phyloP scores from a whole-genome alignment of 2,329 filamentous ascomycete species.

The Xylaria sp. region DNA sequence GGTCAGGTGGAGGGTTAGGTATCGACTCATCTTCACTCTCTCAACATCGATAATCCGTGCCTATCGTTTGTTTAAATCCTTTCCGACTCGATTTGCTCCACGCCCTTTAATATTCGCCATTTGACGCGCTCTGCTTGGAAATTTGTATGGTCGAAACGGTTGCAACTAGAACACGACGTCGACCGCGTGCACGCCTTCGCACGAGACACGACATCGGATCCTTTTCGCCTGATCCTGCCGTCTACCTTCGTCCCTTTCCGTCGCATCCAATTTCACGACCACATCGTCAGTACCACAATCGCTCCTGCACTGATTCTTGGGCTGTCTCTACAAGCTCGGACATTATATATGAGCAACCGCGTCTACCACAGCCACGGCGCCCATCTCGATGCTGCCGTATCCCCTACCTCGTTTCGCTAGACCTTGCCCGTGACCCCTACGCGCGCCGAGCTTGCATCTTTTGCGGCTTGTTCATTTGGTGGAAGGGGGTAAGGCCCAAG shows the following conservation, averaged over 20 bases:
- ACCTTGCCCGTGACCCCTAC: slow-evolving; percentile 4
- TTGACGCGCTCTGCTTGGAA: not conserved
- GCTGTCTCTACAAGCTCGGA: slow-evolving; percentile 10
- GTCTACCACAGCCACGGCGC: slow-evolving; percentile 2
- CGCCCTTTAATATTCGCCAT: not conserved
- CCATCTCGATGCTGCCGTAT: slow-evolving; percentile 28
- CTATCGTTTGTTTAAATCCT: not conserved
- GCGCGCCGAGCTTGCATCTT: not conserved
- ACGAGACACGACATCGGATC: slow-evolving; percentile 21
- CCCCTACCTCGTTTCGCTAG: not conserved
- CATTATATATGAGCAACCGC: slow-evolving; percentile 17
- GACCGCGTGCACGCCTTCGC: slow-evolving; percentile 1
- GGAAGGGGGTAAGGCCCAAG: slow-evolving; percentile 42
- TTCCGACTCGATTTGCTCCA: slow-evolving; percentile 4
- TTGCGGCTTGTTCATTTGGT: slow-evolving; percentile 25
- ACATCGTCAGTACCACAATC: not conserved
- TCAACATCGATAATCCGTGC: slow-evolving; percentile 1
- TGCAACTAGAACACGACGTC: not conserved
- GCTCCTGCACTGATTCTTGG: not conserved
- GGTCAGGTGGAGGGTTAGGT: slow-evolving; percentile 5
- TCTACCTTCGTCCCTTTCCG: slow-evolving; percentile 1
- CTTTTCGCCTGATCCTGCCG: not conserved
- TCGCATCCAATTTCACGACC: slow-evolving; percentile 7
- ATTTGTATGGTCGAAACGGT: not conserved
- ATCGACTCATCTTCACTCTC: slow-evolving; percentile 14